Evolutionary conservation across 257 asterid genomes (phyloP).

Genomic region (Apocynum venetum): DNA sequence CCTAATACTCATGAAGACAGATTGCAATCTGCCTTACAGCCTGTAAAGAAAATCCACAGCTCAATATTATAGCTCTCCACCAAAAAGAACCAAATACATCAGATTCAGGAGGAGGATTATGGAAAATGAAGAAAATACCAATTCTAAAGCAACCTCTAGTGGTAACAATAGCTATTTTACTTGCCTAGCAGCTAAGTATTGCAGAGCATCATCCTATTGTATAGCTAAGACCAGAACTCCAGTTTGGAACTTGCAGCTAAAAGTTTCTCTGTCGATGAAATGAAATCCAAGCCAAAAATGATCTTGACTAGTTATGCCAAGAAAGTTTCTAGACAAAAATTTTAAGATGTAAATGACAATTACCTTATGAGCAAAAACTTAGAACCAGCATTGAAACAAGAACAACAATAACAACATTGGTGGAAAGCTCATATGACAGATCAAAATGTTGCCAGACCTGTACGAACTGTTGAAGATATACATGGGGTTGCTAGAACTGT

Average conservation of each 20-base stretch:
- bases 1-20: not conserved
- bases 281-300: not conserved
- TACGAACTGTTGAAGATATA: too few species aligned
- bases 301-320: not conserved
- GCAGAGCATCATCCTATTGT: too few species aligned
- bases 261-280: not conserved
- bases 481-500: not conserved
- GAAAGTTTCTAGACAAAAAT: not conserved
- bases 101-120: not conserved
- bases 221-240: too few species aligned
- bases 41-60: not conserved
- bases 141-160: not conserved
- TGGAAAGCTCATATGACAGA: not conserved
- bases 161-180: too few species aligned
- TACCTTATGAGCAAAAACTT: not conserved
- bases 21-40: not conserved
- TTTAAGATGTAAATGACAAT: not conserved
- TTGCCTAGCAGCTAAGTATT: too few species aligned
- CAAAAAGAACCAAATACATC: not conserved
- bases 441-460: too few species aligned
- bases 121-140: not conserved
- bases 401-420: too few species aligned
- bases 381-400: not conserved
- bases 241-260: too few species aligned
- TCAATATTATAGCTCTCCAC: not conserved